Evolutionary conservation across 805 yeast species (phyloP), one percentile per base, ranked within the genome.

Genomic region (Allodekkera sacchari): DNA sequence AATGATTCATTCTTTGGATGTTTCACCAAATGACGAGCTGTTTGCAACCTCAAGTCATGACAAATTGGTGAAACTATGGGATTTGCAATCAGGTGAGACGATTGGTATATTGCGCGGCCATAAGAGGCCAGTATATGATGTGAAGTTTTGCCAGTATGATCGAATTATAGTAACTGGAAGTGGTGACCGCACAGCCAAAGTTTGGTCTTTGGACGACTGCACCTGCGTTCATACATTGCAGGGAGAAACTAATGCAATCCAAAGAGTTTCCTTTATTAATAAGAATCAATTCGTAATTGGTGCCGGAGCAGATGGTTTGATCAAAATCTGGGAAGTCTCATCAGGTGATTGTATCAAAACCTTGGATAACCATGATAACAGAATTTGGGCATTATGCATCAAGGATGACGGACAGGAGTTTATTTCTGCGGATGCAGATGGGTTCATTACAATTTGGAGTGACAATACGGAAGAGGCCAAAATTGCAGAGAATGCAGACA

Each of bases 41-140:
- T 77, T 92, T 48, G 97, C 95, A 1, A 81, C 96, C 1, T 97
- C 95, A 3, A 83, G 95, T 9, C 94, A 83, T 53, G 99, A 92
- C 56, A 83, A 89, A 48, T 70, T 88, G 2, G 92, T 83, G 38
- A 92, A 92, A 50, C 61, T 92, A 4, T 92, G 97, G 97, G 78
- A 82, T 50, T 50, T 76, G 17, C 82, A 74, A 26, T 61, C 74
- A n/a, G 97, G 98, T 36, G 96, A 92, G 56, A 74, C 80, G 3
- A 62, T 83, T 13, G 96, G 94, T 7, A 66, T 89, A 6, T 61
- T 92, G 40, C 75, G 76, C 38, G 96, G 96, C 12, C 99, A 92
- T 57, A 82, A 78, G 52, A 74, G 99, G 48, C 97, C 97, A 9
- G 71, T 92, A 27, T 92, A 97, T 95, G 94, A 84, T 50, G 77